Percentiles rank a stretch among this genome's conserved stretches.
Conservation (phyloP, 2,329 filamentous ascomycete species). For the Neonectria coccinea region DNA sequence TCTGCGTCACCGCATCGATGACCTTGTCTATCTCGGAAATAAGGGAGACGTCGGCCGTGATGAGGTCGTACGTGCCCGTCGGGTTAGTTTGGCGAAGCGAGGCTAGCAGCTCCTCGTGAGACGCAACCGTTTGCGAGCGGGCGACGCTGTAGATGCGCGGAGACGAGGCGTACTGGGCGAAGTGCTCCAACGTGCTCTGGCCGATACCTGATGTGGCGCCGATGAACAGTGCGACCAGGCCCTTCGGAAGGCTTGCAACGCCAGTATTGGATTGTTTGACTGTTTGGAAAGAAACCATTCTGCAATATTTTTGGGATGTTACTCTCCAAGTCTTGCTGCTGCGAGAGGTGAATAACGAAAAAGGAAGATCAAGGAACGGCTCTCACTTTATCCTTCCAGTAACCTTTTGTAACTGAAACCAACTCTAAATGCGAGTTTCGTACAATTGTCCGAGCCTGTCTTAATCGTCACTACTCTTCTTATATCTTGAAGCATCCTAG, state of each 20-base stretch:
- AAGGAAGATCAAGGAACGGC: neutral
- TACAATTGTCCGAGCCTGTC: too few relatives aligned
- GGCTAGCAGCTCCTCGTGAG: neutral
- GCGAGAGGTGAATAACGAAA: neutral
- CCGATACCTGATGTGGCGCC: slow-evolving; percentile 38
- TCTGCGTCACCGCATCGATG: neutral
- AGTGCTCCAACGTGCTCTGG: slow-evolving; percentile 28
- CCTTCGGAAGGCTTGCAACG: slow-evolving; percentile 3
- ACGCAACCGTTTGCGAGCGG: slow-evolving; percentile 8
- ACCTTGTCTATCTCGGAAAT: slow-evolving; percentile 5
- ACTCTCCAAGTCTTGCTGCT: neutral
- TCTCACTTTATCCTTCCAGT: neutral
- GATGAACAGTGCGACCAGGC: slow-evolving; percentile 33
- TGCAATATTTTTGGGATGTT: neutral
- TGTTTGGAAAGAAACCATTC: slow-evolving; percentile 29
- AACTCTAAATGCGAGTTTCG: neutral
- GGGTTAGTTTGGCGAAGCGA: slow-evolving; percentile 15
- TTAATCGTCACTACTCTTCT: neutral
- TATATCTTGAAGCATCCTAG: neutral
- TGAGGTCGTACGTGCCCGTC: slow-evolving; percentile 2
- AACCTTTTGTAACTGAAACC: too few relatives aligned
- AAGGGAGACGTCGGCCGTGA: slow-evolving; percentile 5
- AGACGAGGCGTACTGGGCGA: slow-evolving; percentile 19
- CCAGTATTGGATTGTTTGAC: slow-evolving; percentile 31
- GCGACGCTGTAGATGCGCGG: slow-evolving; percentile 33